Evolutionary conservation across 148 eudicot species (phyloP), one percentile per base, ranked within the genome.

Genomic region (Dysphania ambrosioides): DNA sequence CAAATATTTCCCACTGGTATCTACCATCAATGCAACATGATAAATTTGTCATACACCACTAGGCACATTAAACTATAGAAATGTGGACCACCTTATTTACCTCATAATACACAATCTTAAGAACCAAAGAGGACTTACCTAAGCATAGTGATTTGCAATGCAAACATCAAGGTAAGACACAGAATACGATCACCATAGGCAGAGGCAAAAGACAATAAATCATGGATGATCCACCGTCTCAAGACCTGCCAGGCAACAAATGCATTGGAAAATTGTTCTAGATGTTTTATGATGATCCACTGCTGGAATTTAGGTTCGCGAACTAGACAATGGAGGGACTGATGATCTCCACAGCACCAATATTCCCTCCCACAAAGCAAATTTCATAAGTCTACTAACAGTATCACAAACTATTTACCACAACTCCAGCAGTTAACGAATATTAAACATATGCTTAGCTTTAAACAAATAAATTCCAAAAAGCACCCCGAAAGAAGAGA

Each of bases 191-290:
- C 72, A 63, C 76, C 73, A 60, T 56, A 70, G 79, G 71, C 74
- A 77, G 68, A 71, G 79, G 53, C 75, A 69, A 72, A 75, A 76
- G 82, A 81, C 80, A 82, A 83, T 59, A 80, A 75, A 77, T 75
- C 79, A 79, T 79, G 71, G 76, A 81, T 76, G 78, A 83, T 77
- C 68, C 79, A 78, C 84, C 77, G 75, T 79, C 83, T 74, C 73
- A 75, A 74, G 84, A 63, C 78, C 79, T 64, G 78, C 87, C 85
- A 76, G 56, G 77, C 70, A 80, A 66, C 76, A 79, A 57, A 78
- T 70, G 82, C 82, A 78, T 72, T 70, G 67, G 72, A 32, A 77
- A 77, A 84, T 70, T 77, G 63, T 36, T 75, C 32, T 64, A 74
- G 66, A 70, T 70, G 78, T 70, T 70, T 82, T 69, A 78, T 57